Evolutionary conservation across 805 yeast genomes (phyloP).

Genomic region (Ogataea naganishii): DNA sequence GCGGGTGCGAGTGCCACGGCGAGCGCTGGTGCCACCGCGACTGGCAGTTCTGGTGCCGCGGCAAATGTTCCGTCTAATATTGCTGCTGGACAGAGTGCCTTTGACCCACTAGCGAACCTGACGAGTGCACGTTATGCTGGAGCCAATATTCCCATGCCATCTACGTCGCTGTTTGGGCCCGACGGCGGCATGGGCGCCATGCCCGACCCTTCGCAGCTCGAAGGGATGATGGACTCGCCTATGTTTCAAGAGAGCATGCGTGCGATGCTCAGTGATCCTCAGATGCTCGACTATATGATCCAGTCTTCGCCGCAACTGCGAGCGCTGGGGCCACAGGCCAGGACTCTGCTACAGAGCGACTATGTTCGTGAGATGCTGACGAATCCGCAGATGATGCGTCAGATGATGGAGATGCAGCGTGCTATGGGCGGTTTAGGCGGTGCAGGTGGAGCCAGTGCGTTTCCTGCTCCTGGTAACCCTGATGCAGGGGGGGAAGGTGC

Average conservation of each 20-base stretch:
- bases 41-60: slow-evolving; percentile 18
- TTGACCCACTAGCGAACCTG: slow-evolving; percentile 83
- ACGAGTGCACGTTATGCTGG: slow-evolving; percentile 98
- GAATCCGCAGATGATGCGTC: slow-evolving; percentile 81
- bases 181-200: slow-evolving; percentile 84
- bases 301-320: slow-evolving; percentile 78
- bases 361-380: slow-evolving; percentile 69
- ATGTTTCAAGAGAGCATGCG: slow-evolving; percentile 75
- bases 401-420: slow-evolving; percentile 69
- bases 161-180: slow-evolving; percentile 84
- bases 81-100: slow-evolving; percentile 82
- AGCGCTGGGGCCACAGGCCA: slow-evolving; percentile 81
- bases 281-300: slow-evolving; percentile 76
- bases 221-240: slow-evolving; percentile 73
- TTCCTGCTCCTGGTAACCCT: slow-evolving; percentile 43
- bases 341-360: slow-evolving; percentile 80
- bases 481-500: slow-evolving; percentile 9
- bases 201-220: slow-evolving; percentile 70
- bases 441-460: slow-evolving; percentile 19
- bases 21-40: slow-evolving; percentile 10
- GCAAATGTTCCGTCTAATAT: slow-evolving; percentile 60
- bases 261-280: slow-evolving; percentile 78
- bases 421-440: slow-evolving; percentile 31
- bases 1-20: slow-evolving; percentile 10
- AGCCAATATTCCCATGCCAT: slow-evolving; percentile 70